A percentile compares a stretch with the other conserved stretches of the same genome.
phyloP scores from a whole-genome alignment of 805 yeast species.

The Wickerhamiella galacta region DNA sequence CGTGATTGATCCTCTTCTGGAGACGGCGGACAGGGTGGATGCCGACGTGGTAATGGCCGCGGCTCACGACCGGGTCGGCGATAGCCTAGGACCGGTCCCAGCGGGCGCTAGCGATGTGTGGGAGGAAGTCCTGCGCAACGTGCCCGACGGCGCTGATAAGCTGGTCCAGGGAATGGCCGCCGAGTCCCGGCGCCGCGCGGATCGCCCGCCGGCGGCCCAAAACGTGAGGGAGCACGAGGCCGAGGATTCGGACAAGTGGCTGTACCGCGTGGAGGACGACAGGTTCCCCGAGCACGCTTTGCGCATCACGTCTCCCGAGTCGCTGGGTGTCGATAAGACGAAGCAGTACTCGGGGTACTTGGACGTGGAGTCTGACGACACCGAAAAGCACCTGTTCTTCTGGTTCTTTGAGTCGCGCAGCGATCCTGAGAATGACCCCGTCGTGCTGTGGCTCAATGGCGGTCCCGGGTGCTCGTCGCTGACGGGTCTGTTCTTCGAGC shows the following conservation, averaged over 20 bases:
- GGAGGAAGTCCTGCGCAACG: slow-evolving; percentile 17
- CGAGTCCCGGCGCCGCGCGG: no score
- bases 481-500: slow-evolving; percentile 82
- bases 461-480: slow-evolving; percentile 96
- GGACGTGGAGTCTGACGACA: slow-evolving; percentile 59
- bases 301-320: slow-evolving; percentile 47
- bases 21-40: no score
- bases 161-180: slow-evolving; percentile 13
- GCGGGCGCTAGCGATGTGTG: slow-evolving; percentile 17
- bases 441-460: slow-evolving; percentile 83
- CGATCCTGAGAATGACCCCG: slow-evolving; percentile 73
- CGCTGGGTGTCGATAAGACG: slow-evolving; percentile 65
- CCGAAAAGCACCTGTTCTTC: slow-evolving; percentile 84
- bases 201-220: slow-evolving; percentile 2
- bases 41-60: no score
- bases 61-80: no score
- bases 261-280: no score
- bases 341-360: slow-evolving; percentile 65
- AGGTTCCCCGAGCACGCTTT: slow-evolving; percentile 34
- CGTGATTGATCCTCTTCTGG: no score
- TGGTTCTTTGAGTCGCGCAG: slow-evolving; percentile 79
- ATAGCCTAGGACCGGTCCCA: slow-evolving; percentile 18
- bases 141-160: slow-evolving; percentile 16
- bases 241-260: no score
- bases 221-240: slow-evolving; percentile 4